Base-by-base conservation (phyloP, 2,329 filamentous ascomycete genomes). In the Talaromyces sp. region DNA sequence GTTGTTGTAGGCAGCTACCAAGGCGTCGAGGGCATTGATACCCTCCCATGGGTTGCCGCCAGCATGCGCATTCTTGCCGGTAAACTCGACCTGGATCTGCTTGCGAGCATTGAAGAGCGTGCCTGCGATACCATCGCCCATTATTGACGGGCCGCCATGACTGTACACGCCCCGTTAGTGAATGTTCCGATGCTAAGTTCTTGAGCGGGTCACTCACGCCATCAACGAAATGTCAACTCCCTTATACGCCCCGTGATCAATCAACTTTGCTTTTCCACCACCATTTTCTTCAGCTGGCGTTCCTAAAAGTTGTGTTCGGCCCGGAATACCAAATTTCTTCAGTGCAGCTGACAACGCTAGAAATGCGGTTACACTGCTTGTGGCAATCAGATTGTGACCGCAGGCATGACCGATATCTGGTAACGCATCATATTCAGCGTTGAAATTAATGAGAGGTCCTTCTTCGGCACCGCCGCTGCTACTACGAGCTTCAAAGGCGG, bases 1-100 rank as follows among this genome's bases (percentile, higher is more conserved):
- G 48, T 74, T 75, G 50, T 73, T 74, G 63, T 79, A 79, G 0
- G 75, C 80, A 0, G 77, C 75, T 2, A 86, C 75, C 23, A 85
- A 68, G 0, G 84, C 84, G 66, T 87, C 85, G 0, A 86, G 77
- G 0, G 85, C 84, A 68, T 87, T 87, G 66, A 83, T 77, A 0
- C 85, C 85, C 5, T 83, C 76, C 84, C 84, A 86, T 0, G 84
- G 85, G n/a, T 76, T 80, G 2, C 80, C 80, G 0, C 81, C 84
- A 0, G 84, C 84, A 66, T 87, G 84, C 0, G 85, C 83, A 61
- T 81, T 81, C 58, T 78, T 79, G 1, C 85, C 85, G 0, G 40
- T 62, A 12, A 62, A 83, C 65, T 76, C 74, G 52, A 78, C 75
- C 18, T 68, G 67, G 21, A 78, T 67, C 39, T 75, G 69, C 31